These are phyloP conservation scores for Fusarium phyllophilum DNA, from an alignment of 2,329 filamentous ascomycete genomes.

Conservation along the genomic window DNA sequence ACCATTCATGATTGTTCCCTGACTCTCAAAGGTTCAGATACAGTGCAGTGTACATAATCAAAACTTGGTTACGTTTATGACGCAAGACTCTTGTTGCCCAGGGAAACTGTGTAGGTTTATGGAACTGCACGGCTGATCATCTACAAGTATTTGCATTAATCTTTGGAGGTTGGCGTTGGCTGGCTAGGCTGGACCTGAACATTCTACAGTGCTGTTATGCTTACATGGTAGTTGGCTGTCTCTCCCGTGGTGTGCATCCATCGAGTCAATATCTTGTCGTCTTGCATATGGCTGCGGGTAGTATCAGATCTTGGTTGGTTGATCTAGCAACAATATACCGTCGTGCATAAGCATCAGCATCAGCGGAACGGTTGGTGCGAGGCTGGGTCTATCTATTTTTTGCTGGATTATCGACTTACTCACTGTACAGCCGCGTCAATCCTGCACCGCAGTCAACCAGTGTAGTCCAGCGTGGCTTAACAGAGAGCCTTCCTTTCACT, in stretches of 20 bases:
- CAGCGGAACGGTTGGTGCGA: slow-evolving; percentile 11
- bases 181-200: background rate
- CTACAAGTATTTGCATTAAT: background rate
- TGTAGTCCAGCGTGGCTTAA: background rate
- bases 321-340: slow-evolving; percentile 6
- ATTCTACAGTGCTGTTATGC: background rate
- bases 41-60: slow-evolving; percentile 9
- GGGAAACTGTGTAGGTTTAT: background rate
- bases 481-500: background rate
- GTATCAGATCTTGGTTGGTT: slow-evolving; percentile 19
- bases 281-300: slow-evolving; percentile 21
- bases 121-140: slow-evolving; percentile 1
- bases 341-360: background rate
- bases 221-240: background rate
- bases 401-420: slow-evolving; percentile 20
- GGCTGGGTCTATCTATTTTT: slow-evolving; percentile 11
- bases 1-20: background rate
- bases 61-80: slow-evolving; percentile 21
- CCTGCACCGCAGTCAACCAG: background rate
- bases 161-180: background rate
- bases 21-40: slow-evolving; percentile 11
- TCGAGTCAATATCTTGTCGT: slow-evolving; percentile 22
- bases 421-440: slow-evolving; percentile 17
- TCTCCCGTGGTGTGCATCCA: slow-evolving; percentile 23
- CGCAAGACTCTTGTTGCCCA: slow-evolving; percentile 16